phyloP scores from a whole-genome alignment of 2,329 filamentous ascomycete species.

The Elsinoe ampelina region DNA sequence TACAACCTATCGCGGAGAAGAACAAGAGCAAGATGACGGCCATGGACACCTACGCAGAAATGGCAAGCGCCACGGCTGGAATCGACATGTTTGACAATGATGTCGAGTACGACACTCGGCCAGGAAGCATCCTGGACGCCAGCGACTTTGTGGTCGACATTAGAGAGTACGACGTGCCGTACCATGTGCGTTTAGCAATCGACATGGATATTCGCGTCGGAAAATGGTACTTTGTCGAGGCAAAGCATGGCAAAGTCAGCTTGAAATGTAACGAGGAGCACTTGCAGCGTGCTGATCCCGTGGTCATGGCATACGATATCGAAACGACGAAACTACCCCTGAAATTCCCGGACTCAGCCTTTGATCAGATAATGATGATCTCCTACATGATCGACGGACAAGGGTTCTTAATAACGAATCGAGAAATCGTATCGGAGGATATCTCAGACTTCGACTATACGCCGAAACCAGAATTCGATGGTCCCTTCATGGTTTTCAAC shows the following conservation, averaged over 20 bases:
- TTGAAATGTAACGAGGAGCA: conserved; percentile 78
- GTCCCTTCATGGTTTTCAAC: conserved; percentile 96
- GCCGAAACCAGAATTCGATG: conserved; percentile 89
- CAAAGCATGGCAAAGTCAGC: conserved; percentile 81
- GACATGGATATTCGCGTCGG: conserved; percentile 89
- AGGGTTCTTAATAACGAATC: conserved; percentile 94
- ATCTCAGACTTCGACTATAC: conserved; percentile 98
- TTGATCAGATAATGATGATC: conserved; percentile 99
- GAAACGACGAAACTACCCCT: conserved; percentile 92
- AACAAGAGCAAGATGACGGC: conserved; percentile 94
- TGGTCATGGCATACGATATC: conserved; percentile 99
- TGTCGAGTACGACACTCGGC: conserved; percentile 64
- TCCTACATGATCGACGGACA: conserved; percentile 99
- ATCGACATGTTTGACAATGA: conserved; percentile 93
- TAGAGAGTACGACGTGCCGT: conserved; percentile 97
- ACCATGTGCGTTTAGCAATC: conserved; percentile 97
- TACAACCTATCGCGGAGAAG: conserved; percentile 87
- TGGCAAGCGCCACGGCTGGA: conserved; percentile 72
- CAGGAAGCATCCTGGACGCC: conserved; percentile 64
- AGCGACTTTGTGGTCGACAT: conserved; percentile 98
- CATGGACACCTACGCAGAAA: conserved; percentile 97
- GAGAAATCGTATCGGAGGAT: conserved; percentile 94
- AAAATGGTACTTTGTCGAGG: conserved; percentile 94
- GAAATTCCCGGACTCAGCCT: conserved; percentile 89
- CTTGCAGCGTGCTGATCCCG: conserved; percentile 81